Evolutionary conservation across 148 eudicot genomes (phyloP).

Genomic region (Pouteria glomerata): DNA sequence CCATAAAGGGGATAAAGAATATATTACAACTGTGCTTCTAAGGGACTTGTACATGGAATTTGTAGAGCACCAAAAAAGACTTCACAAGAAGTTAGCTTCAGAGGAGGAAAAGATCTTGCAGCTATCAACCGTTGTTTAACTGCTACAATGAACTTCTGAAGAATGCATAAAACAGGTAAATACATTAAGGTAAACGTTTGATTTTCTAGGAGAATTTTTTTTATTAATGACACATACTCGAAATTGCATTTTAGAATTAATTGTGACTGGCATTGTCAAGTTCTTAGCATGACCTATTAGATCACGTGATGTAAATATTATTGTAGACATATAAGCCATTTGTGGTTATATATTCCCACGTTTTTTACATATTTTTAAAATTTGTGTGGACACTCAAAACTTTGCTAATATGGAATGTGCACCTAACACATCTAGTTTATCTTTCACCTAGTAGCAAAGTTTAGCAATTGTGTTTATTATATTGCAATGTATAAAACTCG

Average conservation of each 20-base stretch:
- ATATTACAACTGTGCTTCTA: constrained; percentile 28
- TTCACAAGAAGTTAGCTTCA: constrained; percentile 29
- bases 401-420: too few species aligned
- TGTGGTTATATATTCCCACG: too few species aligned
- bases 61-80: constrained; percentile 25
- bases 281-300: too few species aligned
- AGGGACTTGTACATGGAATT: constrained; percentile 32
- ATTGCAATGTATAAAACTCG: too few species aligned
- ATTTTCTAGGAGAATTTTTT: background rate
- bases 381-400: too few species aligned
- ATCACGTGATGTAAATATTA: too few species aligned
- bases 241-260: background rate
- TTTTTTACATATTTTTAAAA: too few species aligned
- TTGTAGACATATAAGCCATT: too few species aligned
- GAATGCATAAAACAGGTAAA: background rate
- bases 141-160: background rate
- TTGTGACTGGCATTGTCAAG: too few species aligned
- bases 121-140: constrained; percentile 8
- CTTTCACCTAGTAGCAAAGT: too few species aligned
- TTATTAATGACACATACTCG: background rate
- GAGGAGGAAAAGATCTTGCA: constrained; percentile 33
- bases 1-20: constrained; percentile 37
- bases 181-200: background rate
- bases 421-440: too few species aligned
- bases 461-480: too few species aligned